These are phyloP conservation scores for Rhizophagus clarus DNA, from an alignment of 192 early-diverging fungal species.

Conservation along the genomic window DNA sequence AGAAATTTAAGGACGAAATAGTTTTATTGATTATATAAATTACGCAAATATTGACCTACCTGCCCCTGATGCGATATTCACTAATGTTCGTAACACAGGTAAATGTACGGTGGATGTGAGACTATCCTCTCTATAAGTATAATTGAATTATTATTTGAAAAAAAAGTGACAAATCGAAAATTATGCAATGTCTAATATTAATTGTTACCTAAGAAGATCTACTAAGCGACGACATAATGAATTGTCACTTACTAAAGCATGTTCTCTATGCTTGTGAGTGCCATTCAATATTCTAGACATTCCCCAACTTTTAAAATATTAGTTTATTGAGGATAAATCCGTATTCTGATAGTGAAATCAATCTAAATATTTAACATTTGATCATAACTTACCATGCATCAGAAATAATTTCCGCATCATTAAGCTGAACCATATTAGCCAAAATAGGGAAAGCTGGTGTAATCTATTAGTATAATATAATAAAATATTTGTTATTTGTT, in stretches of 20 bases:
- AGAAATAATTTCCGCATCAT: slow-evolving; percentile 18
- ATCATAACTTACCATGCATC: slow-evolving; percentile 5
- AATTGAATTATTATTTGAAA: not conserved
- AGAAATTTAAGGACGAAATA: not conserved
- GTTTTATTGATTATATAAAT: not conserved
- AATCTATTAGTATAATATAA: not conserved
- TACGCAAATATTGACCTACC: not conserved
- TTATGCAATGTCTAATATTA: not conserved
- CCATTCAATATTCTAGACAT: slow-evolving; percentile 26
- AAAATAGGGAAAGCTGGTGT: slow-evolving; percentile 21
- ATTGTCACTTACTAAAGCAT: slow-evolving; percentile 25
- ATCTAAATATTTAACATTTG: not conserved
- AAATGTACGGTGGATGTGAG: slow-evolving; percentile 5
- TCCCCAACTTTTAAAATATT: slow-evolving; percentile 7
- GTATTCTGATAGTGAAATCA: not conserved
- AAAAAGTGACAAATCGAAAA: not conserved
- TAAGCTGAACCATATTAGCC: slow-evolving; percentile 11
- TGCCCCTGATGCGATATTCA: slow-evolving; percentile 23
- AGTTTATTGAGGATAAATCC: not conserved
- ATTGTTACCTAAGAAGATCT: slow-evolving; percentile 1
- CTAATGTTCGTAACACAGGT: slow-evolving; percentile 14
- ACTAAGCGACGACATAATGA: slow-evolving; percentile 21
- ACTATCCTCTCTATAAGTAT: not conserved
- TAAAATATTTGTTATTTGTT: not conserved
- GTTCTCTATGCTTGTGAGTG: slow-evolving; percentile 18